Evolutionary conservation across 345 rosid species (phyloP).

Genomic region (Bruguiera sexangula): DNA sequence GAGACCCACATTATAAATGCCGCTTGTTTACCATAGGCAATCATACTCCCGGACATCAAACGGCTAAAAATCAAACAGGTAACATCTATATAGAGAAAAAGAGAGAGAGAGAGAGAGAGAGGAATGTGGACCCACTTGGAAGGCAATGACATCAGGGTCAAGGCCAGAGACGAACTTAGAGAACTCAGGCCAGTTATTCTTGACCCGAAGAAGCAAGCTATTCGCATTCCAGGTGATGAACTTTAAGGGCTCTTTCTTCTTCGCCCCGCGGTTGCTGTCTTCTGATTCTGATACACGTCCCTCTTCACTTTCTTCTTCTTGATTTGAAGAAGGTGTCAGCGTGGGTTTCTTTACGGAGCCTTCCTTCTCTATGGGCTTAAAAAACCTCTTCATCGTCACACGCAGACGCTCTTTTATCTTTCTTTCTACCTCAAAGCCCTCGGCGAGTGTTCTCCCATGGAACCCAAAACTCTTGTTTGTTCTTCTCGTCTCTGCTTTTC

Average conservation of each 20-base stretch:
- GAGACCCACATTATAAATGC: neutral
- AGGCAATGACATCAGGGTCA: slow-evolving; percentile 83
- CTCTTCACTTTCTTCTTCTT: slow-evolving; percentile 12
- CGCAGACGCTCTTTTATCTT: no score
- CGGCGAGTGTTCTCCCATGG: neutral
- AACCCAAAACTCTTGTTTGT: neutral
- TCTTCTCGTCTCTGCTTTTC: no score
- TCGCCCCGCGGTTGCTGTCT: slow-evolving; percentile 5
- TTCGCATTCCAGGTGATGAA: slow-evolving; percentile 94
- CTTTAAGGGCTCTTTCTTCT: slow-evolving; percentile 59
- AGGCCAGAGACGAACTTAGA: slow-evolving; percentile 53
- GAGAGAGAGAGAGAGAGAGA: neutral
- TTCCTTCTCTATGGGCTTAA: slow-evolving; percentile 83
- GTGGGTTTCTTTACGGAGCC: slow-evolving; percentile 72
- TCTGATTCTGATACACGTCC: slow-evolving; percentile 19
- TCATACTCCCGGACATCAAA: neutral
- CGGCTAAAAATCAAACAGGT: neutral
- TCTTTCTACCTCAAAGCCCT: neutral
- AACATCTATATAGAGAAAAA: neutral
- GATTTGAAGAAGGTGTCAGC: slow-evolving; percentile 26
- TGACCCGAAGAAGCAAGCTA: slow-evolving; percentile 89
- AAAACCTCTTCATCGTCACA: slow-evolving; percentile 77
- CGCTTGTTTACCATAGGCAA: no score
- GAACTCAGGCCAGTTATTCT: slow-evolving; percentile 83
- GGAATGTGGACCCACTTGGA: slow-evolving; percentile 48